phyloP scores from a whole-genome alignment of 176 grass and related monocot species.

The Hordeum vulgare region MorexV3_pseudomolecules_assembly NC_058523.1:140971315-140971814 shows the following conservation, averaged over 20 bases:
- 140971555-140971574: neutral
- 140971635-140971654: too few species aligned
- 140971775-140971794: too few species aligned
- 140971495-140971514: neutral
- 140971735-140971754: too few species aligned
- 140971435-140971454: neutral
- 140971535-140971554: neutral
- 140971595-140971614: too few species aligned
- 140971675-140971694: accelerated
- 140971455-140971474: neutral
- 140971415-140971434: neutral
- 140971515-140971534: neutral
- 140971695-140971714: too few species aligned
- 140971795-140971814: too few species aligned
- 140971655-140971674: too few species aligned
- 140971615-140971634: too few species aligned
- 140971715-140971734: too few species aligned
- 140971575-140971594: neutral
- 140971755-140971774: too few species aligned
- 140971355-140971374: too few species aligned
- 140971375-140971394: accelerated
- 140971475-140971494: neutral
- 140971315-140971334: neutral
- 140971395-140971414: neutral
- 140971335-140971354: neutral